A percentile compares a stretch with the other conserved stretches of the same genome.
Conservation (phyloP, 2,329 filamentous ascomycete species). For the Fusarium begoniae region DNA sequence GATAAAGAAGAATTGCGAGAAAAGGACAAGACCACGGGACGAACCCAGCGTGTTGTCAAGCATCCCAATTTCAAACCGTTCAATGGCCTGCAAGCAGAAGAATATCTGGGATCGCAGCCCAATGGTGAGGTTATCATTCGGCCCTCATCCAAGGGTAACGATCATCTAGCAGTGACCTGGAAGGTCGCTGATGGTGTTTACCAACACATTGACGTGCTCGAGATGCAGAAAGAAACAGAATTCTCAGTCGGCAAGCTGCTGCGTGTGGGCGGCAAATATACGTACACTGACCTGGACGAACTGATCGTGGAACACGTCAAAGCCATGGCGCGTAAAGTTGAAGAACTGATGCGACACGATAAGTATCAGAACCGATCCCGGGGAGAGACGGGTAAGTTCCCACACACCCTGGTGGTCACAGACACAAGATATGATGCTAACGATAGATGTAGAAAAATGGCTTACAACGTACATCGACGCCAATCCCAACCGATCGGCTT, state of each 20-base stretch:
- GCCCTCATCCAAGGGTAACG: slow-evolving; percentile 92
- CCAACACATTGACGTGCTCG: slow-evolving; percentile 96
- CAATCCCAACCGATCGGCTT: slow-evolving; percentile 92
- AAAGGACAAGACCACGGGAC: slow-evolving; percentile 85
- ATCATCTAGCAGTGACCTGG: slow-evolving; percentile 97
- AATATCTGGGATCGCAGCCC: slow-evolving; percentile 87
- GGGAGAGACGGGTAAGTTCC: slow-evolving; percentile 82
- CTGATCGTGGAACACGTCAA: slow-evolving; percentile 97
- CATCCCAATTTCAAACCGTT: slow-evolving; percentile 95
- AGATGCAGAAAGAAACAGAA: slow-evolving; percentile 96
- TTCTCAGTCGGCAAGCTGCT: slow-evolving; percentile 90
- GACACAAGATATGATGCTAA: slow-evolving; percentile 28
- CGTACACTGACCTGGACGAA: slow-evolving; percentile 95
- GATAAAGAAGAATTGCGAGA: slow-evolving; percentile 86
- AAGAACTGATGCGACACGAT: slow-evolving; percentile 93
- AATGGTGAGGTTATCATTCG: slow-evolving; percentile 93
- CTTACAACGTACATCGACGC: slow-evolving; percentile 94
- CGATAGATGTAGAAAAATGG: slow-evolving; percentile 78
- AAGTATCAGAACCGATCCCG: slow-evolving; percentile 88
- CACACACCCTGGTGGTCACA: not conserved
- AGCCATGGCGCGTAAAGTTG: slow-evolving; percentile 96
- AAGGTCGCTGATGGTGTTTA: slow-evolving; percentile 97
- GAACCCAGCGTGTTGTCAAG: slow-evolving; percentile 94
- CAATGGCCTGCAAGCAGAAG: slow-evolving; percentile 90
- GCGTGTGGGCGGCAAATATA: slow-evolving; percentile 87